These are phyloP conservation scores for Chlorella ohadii DNA, from an alignment of 139 green algal genomes.

Conservation along the genomic window DNA sequence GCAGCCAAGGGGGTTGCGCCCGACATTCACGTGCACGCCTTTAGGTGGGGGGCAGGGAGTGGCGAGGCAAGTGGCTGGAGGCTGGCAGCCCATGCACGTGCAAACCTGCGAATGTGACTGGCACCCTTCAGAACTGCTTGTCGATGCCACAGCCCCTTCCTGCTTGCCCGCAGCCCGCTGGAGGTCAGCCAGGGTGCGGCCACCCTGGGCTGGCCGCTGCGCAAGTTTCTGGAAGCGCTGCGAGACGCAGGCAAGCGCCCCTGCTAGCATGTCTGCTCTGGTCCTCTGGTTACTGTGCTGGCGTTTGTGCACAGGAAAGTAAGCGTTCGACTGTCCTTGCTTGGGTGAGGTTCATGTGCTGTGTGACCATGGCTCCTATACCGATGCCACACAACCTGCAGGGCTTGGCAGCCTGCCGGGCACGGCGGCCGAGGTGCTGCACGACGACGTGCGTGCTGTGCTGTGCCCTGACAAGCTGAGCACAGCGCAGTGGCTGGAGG, in stretches of 20 bases:
- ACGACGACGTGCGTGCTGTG: slow-evolving; percentile 66
- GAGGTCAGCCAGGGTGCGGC: slow-evolving; percentile 73
- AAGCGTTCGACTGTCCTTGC: no score
- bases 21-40: slow-evolving; percentile 90
- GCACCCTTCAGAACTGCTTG: no score
- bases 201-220: slow-evolving; percentile 61
- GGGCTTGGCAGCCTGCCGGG: slow-evolving; percentile 86
- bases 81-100: no score
- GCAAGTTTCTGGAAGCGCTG: slow-evolving; percentile 65
- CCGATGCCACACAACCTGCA: slow-evolving; percentile 15
- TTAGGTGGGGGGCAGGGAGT: slow-evolving; percentile 48
- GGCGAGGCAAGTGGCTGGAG: no score
- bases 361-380: not conserved
- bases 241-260: slow-evolving; percentile 74
- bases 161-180: slow-evolving; percentile 53
- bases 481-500: slow-evolving; percentile 68
- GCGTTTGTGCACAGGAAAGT: no score
- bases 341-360: no score
- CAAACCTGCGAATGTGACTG: no score
- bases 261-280: slow-evolving; percentile 10
- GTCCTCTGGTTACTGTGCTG: no score
- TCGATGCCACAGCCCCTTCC: no score
- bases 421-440: slow-evolving; percentile 91
- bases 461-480: slow-evolving; percentile 93
- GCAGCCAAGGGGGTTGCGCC: slow-evolving; percentile 78